Conservation (phyloP, 805 yeast species). For the Huiozyma naganishii region DNA sequence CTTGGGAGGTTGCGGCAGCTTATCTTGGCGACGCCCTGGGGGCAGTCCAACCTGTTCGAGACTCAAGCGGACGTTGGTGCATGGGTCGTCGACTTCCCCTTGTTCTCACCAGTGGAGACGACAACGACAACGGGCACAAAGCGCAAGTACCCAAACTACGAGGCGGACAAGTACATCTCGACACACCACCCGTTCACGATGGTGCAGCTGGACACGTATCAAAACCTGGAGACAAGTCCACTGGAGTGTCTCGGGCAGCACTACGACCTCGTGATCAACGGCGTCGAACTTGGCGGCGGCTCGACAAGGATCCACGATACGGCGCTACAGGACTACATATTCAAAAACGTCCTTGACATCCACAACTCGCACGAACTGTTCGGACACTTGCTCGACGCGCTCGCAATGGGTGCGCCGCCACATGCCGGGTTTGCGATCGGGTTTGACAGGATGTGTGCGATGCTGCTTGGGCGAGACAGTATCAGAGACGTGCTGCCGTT, state of each 20-base stretch:
- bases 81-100: conserved; percentile 91
- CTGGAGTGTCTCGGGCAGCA: conserved; percentile 74
- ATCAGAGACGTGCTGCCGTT: conserved; percentile 93
- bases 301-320: conserved; percentile 90
- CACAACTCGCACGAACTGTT: conserved; percentile 50
- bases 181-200: conserved; percentile 98
- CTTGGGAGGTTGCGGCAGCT: conserved; percentile 77
- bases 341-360: conserved; percentile 54
- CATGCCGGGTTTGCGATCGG: conserved; percentile 97
- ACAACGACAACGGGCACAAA: conserved; percentile 2
- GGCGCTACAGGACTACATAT: conserved; percentile 59
- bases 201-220: conserved; percentile 65
- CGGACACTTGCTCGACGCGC: conserved; percentile 76
- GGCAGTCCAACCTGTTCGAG: conserved; percentile 21
- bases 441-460: conserved; percentile 85
- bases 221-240: conserved; percentile 41
- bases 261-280: conserved; percentile 87
- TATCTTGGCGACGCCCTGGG: conserved; percentile 42
- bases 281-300: conserved; percentile 96
- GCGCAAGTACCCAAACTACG: conserved; percentile 52
- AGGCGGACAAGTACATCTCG: conserved; percentile 38
- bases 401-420: conserved; percentile 92
- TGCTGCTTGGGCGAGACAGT: conserved; percentile 65
- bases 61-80: conserved; percentile 36
- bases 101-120: conserved; percentile 66